Conservation (phyloP, 176 grass and related monocot genomes). For the Oryza longistaminata region DNA sequence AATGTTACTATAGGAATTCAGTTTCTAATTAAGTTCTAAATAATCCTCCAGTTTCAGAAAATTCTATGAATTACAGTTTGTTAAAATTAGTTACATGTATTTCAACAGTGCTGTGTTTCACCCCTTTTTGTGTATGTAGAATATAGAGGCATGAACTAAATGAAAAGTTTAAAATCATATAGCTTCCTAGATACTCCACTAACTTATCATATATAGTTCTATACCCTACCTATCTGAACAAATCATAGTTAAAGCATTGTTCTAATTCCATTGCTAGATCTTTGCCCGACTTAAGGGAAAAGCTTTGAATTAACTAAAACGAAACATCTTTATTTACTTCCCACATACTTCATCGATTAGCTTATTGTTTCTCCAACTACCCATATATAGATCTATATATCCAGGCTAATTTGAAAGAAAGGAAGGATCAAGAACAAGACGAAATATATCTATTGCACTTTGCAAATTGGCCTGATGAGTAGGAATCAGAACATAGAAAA, state of each 20-base stretch:
- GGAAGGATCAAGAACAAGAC: background rate
- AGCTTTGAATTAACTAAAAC: constrained; percentile 6
- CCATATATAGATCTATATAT: background rate
- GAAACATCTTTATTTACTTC: background rate
- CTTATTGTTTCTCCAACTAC: background rate
- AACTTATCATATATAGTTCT: background rate
- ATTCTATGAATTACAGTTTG: background rate
- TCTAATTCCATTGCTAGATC: background rate
- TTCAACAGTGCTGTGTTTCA: background rate
- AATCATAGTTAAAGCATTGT: constrained; percentile 18
- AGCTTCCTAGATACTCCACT: constrained; percentile 27
- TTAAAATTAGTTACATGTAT: background rate
- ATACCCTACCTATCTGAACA: constrained; percentile 22
- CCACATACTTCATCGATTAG: constrained; percentile 2
- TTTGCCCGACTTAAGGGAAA: background rate
- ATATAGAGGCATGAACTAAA: background rate
- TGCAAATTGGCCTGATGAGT: background rate
- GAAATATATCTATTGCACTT: background rate
- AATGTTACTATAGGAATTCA: no score
- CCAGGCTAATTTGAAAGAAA: background rate
- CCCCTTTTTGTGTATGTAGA: background rate
- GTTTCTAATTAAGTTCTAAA: background rate
- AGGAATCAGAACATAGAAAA: background rate
- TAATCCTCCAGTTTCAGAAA: background rate
- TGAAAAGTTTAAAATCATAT: background rate